Conservation (phyloP, 2,329 filamentous ascomycete genomes). For the Trichoderma koningiopsis region DNA sequence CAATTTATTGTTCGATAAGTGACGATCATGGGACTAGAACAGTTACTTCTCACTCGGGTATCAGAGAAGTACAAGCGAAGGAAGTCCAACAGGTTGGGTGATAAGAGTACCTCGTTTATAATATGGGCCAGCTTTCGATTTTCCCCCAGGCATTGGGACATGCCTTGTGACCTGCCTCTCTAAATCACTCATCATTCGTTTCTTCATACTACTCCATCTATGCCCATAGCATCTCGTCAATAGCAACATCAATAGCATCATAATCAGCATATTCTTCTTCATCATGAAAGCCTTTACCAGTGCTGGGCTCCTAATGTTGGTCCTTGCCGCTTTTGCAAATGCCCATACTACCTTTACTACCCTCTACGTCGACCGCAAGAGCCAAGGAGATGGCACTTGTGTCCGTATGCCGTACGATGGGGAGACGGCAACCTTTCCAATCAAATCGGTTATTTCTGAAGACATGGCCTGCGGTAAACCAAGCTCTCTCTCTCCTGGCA, state of each 20-base stretch:
- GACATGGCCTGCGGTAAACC: slow-evolving; percentile 72
- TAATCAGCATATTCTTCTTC: slow-evolving; percentile 12
- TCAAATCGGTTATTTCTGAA: slow-evolving; percentile 57
- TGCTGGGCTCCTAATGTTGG: slow-evolving; percentile 37
- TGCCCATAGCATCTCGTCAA: not conserved
- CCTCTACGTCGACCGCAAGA: slow-evolving; percentile 61
- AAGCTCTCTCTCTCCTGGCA: not conserved
- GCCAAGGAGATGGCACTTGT: slow-evolving; percentile 71
- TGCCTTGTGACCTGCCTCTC: not conserved
- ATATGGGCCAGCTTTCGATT: not conserved
- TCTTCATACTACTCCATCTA: not conserved
- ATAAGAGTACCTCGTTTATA: not conserved
- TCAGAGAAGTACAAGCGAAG: not conserved
- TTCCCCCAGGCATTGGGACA: not conserved
- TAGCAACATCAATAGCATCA: not conserved
- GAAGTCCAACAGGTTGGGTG: not conserved
- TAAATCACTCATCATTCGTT: not conserved
- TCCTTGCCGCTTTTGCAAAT: slow-evolving; percentile 42
- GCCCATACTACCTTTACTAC: slow-evolving; percentile 68
- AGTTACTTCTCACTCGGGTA: not conserved
- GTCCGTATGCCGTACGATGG: slow-evolving; percentile 65
- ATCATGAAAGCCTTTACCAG: slow-evolving; percentile 39
- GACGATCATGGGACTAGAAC: not conserved
- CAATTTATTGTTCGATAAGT: not conserved
- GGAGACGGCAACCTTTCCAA: slow-evolving; percentile 56